Base-by-base conservation (phyloP, 2,329 filamentous ascomycete species). In the Raffaelea deltoideospora region DNA sequence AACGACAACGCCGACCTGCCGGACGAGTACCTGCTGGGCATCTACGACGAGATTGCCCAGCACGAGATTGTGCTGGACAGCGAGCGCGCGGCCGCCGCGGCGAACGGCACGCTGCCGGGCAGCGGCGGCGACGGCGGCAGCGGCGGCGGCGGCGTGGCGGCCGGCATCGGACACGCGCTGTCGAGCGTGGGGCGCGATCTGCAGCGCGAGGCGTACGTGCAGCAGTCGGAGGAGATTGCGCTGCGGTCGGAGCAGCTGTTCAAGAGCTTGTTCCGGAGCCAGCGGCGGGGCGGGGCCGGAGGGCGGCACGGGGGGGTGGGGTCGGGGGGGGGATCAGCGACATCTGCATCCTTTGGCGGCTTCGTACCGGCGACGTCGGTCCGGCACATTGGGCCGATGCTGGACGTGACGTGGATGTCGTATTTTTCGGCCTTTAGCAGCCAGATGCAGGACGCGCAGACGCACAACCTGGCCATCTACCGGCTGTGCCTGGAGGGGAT, bases 351-450 rank as follows among this genome's bases (percentile, higher is more conserved):
- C 57, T 60, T 76, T 56, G 49, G 78, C 66, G 59, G 76, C 64
- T 98, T 90, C 56, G 92, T 98, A 37, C 82, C 85, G 1, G 90
- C 90, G 4, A 90, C 85, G 2, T 96, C 87, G 0, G 87, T 85
- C 54, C 88, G 85, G 48, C 90, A 98, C 54, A 82, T 95, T 34
- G 90, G 90, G 0, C 86, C 90, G 1, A 98, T 98, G 90, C 96
- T 98, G 52, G 87, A 94, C 49, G 86, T 94, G 19, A 92, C 86
- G 0, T 98, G 90, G 90, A 98, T 96, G 88, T 94, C 88, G 10
- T 92, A 95, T 56, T 80, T 98, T 50, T 96, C 88, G 5, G 87
- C 87, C 0, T 69, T 98, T 20, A 95, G 88, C 2, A 87, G 83
- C 35, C 83, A 92, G 47, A 87, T 90, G 54, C 90, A 96, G 48